A percentile compares a stretch with the other conserved stretches of the same genome.
phyloP scores from a whole-genome alignment of 2,329 filamentous ascomycete species.

The Colletotrichum sp. region DNA sequence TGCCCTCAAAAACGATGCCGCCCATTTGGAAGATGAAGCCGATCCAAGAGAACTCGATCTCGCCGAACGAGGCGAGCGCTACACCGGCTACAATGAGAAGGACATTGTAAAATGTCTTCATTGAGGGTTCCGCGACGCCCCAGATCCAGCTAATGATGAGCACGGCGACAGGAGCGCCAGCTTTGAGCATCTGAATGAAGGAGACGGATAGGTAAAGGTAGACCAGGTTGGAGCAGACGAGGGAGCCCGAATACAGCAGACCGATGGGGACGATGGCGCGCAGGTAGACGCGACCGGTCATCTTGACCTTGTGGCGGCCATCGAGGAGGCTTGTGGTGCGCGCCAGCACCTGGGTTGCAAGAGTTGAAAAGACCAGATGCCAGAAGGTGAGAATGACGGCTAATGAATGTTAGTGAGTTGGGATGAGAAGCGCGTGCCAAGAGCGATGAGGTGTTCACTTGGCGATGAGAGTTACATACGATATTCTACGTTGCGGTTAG shows the following conservation, averaged over 20 bases:
- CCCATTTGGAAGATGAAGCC: constrained; percentile 74
- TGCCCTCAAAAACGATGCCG: constrained; percentile 81
- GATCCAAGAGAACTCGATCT: constrained; percentile 71
- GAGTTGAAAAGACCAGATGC: constrained; percentile 70
- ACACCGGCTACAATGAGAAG: constrained; percentile 59
- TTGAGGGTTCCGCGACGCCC: constrained; percentile 53
- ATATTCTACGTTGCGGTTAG: constrained; percentile 40
- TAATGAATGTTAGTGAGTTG: constrained; percentile 24
- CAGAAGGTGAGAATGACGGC: constrained; percentile 69
- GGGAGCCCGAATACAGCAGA: constrained; percentile 68
- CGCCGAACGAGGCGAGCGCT: constrained; percentile 60
- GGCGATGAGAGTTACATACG: constrained; percentile 39
- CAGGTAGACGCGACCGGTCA: constrained; percentile 66
- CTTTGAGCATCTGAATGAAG: constrained; percentile 76
- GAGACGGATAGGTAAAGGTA: constrained; percentile 72
- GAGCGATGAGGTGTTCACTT: neutral
- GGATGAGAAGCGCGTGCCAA: neutral
- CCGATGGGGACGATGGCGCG: constrained; percentile 71
- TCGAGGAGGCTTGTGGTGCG: constrained; percentile 69
- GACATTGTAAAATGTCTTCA: constrained; percentile 51
- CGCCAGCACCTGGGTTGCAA: constrained; percentile 70
- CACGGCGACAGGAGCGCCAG: constrained; percentile 70
- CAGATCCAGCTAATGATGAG: constrained; percentile 69
- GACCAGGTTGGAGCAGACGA: constrained; percentile 71
- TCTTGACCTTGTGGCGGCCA: constrained; percentile 64